Percentiles rank a stretch among this genome's conserved stretches.
Evolutionary conservation across 129 eudicot species (phyloP).

Genomic region (Centrapalus pauciflorus): DNA sequence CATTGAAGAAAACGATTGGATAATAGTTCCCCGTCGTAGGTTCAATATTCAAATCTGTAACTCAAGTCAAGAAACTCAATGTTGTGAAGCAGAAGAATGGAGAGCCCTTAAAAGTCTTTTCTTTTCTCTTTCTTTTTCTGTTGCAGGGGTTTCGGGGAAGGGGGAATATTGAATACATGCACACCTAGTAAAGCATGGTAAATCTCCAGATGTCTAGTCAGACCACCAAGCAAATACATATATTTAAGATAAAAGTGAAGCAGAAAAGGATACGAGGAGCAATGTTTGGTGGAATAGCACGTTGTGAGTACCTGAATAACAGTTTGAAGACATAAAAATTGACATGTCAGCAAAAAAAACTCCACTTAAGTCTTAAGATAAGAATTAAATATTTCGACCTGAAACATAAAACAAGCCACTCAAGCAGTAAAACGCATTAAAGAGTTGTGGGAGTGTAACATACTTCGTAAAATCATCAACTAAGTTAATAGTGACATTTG

Average conservation of each 20-base stretch:
- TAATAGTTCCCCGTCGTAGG: conserved; percentile 75
- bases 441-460: background rate
- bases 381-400: background rate
- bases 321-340: background rate
- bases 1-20: conserved; percentile 82
- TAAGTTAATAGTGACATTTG: conserved; percentile 87
- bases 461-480: conserved; percentile 93
- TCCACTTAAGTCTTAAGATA: background rate
- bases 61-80: conserved; percentile 45
- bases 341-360: conserved; percentile 10
- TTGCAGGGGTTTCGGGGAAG: background rate
- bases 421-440: background rate
- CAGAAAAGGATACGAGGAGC: conserved; percentile 82
- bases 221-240: background rate
- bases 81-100: background rate
- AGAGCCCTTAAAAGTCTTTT: background rate
- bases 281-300: conserved; percentile 78
- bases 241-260: background rate
- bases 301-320: conserved; percentile 57
- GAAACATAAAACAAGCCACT: background rate
- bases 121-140: no score
- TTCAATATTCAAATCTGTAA: conserved; percentile 77
- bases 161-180: background rate
- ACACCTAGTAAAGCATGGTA: background rate
- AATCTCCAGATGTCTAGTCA: background rate